Conservation (phyloP, 1,284 basidiomycete species). For the Ganoderma multipileum region DNA sequence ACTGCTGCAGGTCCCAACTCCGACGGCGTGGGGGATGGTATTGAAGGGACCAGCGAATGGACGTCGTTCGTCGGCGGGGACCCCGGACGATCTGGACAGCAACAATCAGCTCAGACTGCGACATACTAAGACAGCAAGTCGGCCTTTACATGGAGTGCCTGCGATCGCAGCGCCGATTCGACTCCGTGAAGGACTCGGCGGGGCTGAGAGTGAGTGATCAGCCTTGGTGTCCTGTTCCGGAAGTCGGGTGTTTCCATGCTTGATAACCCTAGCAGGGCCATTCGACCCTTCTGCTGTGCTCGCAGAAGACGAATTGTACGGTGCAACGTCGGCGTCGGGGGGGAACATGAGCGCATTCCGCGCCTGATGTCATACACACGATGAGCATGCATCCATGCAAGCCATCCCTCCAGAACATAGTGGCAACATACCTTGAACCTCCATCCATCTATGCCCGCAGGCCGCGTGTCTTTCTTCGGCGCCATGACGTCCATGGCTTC, state of each 20-base stretch:
- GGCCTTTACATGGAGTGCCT: slow-evolving; percentile 73
- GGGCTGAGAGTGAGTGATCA: slow-evolving; percentile 58
- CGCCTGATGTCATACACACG: slow-evolving; percentile 54
- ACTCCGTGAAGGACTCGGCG: slow-evolving; percentile 87
- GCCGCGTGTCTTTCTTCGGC: slow-evolving; percentile 71
- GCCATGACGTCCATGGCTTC: slow-evolving; percentile 72
- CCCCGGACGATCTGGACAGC: slow-evolving; percentile 59
- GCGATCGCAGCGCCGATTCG: slow-evolving; percentile 89
- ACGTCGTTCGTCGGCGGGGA: slow-evolving; percentile 62
- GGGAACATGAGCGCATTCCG: slow-evolving; percentile 93
- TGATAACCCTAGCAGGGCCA: slow-evolving; percentile 70
- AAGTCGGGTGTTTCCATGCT: slow-evolving; percentile 82
- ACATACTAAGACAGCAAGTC: slow-evolving; percentile 11
- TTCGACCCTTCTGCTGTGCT: slow-evolving; percentile 44
- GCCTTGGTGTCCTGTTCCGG: slow-evolving; percentile 64
- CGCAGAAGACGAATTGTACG: slow-evolving; percentile 62
- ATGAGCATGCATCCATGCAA: slow-evolving; percentile 8
- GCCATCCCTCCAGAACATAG: background rate
- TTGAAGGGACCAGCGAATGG: slow-evolving; percentile 78
- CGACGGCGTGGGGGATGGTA: slow-evolving; percentile 87
- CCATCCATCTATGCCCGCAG: slow-evolving; percentile 83
- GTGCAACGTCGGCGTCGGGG: slow-evolving; percentile 88
- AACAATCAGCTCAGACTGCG: slow-evolving; percentile 21
- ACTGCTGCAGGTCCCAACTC: slow-evolving; percentile 78
- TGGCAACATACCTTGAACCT: slow-evolving; percentile 77